Base-by-base conservation (phyloP, 192 early-diverging fungal genomes). In the Backusella australiensis region DNA sequence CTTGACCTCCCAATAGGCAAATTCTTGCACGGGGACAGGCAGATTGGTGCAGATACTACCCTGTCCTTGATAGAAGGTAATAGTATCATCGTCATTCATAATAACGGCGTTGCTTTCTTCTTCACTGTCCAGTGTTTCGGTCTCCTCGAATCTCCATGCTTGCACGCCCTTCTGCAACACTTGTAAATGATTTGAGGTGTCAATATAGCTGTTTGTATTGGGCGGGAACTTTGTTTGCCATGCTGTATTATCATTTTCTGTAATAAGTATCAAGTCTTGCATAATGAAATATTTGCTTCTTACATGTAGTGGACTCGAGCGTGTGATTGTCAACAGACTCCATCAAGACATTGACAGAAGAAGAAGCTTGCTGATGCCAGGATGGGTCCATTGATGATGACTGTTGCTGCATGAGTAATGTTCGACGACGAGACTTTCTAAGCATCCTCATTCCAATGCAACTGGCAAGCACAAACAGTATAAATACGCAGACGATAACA, bases 1-100 rank as follows among this genome's bases (percentile, higher is more conserved):
- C 79, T 93, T 93, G 46, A 90, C 88, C 77, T 93, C 92, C 88
- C 91, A 93, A 83, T 92, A 92, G 19, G 90, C 87, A 63, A 90
- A 87, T 82, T 91, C 89, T 59, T 85, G 84, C 76, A 88, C 90
- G 68, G 92, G 92, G 38, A 93, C 71, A 12, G 92, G 92, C 69
- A 93, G 77, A 78, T 93, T 93, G 11, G 92, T 90, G 67, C 89
- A 89, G 36, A 92, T 91, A 72, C 87, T 89, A 65, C 81, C 90
- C 86, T 90, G 88, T 41, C 86, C 86, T 46, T 88, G 90, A 80
- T 85, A 89, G 72, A 93, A 92, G 52, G 90, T 83, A 34, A 93
- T 83, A 34, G 90, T 90, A 69, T 87, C 81, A 78, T 88, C 89
- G 67, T 87, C 81, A 77, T 87, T 88, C 71, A 91, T 87, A 15